Base-by-base conservation (phyloP, 306 rosid species). In the Cotoneaster glaucophyllus region DNA sequence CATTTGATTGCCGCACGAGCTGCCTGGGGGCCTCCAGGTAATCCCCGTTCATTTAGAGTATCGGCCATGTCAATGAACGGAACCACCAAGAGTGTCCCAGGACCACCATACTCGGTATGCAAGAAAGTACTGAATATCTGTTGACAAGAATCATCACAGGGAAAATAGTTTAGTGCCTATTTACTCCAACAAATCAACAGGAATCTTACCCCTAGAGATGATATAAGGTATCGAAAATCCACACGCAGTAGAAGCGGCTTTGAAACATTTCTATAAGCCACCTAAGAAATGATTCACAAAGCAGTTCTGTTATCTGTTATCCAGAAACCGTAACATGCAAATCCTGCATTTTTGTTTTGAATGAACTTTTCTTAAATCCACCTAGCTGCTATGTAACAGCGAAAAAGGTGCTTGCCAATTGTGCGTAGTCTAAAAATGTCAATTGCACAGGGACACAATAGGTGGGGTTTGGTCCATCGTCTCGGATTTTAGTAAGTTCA, bases 21-120 rank as follows among this genome's bases (percentile, higher is more conserved):
- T 21, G 97, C 99, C 75, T 89, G 88, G 10, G 97, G 77, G 29
- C 93, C 99, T 77, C 99, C 99, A 2, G 97, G 97, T 61, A 95
- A 81, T 45, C 92, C 97, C 4, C 78, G 85, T 67, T 86, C 92
- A 21, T 82, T 84, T 32, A 90, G 31, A 17, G 88, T 64, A 82
- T 92, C 96, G 19, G 93, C 90, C 97, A 95, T 92, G 74, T 92
- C 97, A 7, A 88, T 81, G 80, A 95, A 95, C 37, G 97, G 96
- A 68, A 78, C 9, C 25, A 90, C 97, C 83, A 92, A 61, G 61
- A 95, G 92, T 15, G 96, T 95, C 73, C 97, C 98, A 9, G 96
- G 98, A 24, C 98, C 97, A 64, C 98, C 98, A 75, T 95, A 92
- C 82, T 90, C 97, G 0, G 97, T 80, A 64, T 88, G 92, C 79